These are phyloP conservation scores for Amyloporia xantha DNA, from an alignment of 768 basidiomycete species.

Conservation along the genomic window DNA sequence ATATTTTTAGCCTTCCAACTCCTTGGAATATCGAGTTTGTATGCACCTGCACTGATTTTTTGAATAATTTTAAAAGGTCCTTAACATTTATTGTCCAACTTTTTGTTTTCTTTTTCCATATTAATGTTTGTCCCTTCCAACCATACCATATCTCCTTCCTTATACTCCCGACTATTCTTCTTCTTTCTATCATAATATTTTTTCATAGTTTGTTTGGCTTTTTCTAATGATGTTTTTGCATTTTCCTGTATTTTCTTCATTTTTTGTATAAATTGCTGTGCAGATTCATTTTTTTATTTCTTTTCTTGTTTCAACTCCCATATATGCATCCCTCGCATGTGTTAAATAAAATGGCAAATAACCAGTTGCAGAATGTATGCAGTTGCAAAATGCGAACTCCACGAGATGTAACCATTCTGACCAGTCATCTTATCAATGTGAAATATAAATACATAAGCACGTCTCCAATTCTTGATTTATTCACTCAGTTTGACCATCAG, in stretches of 20 bases:
- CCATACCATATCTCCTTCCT: constrained; percentile 32
- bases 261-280: constrained; percentile 8
- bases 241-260: constrained; percentile 28
- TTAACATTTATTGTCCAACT: constrained; percentile 21
- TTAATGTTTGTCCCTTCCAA: constrained; percentile 31
- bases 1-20: constrained; percentile 25
- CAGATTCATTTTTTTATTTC: constrained; percentile 27
- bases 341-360: constrained; percentile 6
- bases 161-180: constrained; percentile 18
- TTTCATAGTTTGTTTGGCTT: constrained; percentile 23
- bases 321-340: constrained; percentile 20
- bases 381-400: constrained; percentile 24
- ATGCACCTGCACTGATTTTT: constrained; percentile 18
- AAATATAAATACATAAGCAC: constrained; percentile 29
- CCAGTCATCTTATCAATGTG: constrained; percentile 32
- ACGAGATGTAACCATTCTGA: constrained; percentile 30
- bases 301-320: constrained; percentile 21
- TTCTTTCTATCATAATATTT: constrained; percentile 21
- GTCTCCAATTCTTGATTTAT: constrained; percentile 31
- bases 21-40: constrained; percentile 26
- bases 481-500: constrained; percentile 32
- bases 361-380: constrained; percentile 24
- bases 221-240: constrained; percentile 25
- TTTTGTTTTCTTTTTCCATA: constrained; percentile 32
- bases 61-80: background rate